phyloP scores from a whole-genome alignment of 1,284 basidiomycete genomes.

The Austroboletus novae-zelandiae region DNA sequence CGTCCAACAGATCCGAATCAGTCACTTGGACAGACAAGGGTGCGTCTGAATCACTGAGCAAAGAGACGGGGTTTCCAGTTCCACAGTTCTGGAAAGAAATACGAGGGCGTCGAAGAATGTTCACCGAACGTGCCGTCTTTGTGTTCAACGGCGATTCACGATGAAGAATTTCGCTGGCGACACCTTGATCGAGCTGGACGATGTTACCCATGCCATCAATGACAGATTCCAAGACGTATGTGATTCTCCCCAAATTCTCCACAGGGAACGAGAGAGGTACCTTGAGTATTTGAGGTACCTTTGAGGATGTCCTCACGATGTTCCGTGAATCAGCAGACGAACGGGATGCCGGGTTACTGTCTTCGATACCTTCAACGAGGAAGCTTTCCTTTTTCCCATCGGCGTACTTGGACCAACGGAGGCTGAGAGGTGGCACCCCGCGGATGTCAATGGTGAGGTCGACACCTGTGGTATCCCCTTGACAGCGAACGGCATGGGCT shows the following conservation, averaged over 20 bases:
- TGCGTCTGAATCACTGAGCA: conserved; percentile 71
- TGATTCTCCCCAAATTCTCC: conserved; percentile 59
- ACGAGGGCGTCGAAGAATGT: conserved; percentile 74
- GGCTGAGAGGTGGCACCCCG: conserved; percentile 77
- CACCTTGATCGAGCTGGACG: conserved; percentile 44
- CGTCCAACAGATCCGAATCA: conserved; percentile 56
- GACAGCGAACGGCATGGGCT: conserved; percentile 62
- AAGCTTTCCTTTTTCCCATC: conserved; percentile 65
- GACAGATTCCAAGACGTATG: conserved; percentile 71
- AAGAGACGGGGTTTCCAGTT: conserved; percentile 66
- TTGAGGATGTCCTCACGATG: conserved; percentile 24
- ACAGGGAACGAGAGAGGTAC: conserved; percentile 70
- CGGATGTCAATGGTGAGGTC: conserved; percentile 66
- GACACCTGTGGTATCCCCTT: conserved; percentile 63
- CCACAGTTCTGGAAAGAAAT: conserved; percentile 76
- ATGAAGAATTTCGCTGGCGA: conserved; percentile 21
- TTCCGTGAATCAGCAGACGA: conserved; percentile 19
- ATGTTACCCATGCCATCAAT: conserved; percentile 74
- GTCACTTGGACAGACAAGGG: conserved; percentile 50
- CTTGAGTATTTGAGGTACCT: conserved; percentile 52
- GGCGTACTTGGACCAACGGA: conserved; percentile 72
- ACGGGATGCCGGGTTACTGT: conserved; percentile 34
- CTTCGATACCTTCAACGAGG: conserved; percentile 82
- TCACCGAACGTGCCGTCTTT: conserved; percentile 60
- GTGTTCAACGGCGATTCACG: conserved; percentile 28